Evolutionary conservation across 179 eudicot genomes (phyloP), one percentile per base, ranked within the genome.

Genomic region (Camellia oleifera): DNA sequence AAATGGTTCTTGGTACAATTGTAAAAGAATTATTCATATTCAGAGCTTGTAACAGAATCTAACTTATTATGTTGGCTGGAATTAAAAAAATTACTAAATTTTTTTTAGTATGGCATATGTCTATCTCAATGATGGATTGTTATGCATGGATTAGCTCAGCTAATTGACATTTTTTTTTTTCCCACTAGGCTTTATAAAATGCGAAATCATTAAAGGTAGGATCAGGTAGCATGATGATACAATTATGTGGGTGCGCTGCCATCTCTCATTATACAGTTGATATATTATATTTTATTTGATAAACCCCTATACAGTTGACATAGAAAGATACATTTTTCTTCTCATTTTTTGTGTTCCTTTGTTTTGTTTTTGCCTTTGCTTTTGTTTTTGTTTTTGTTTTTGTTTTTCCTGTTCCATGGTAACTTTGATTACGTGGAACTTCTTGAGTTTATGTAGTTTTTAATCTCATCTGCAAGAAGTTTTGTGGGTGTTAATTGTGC

Each of bases 1-100:
- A 56, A 74, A 56, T 54, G 56, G 77, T 32, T 74, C 64, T 56
- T 56, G 77, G 73, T 69, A 20, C 73, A 17, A 45, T 69, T 69
- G 54, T 45, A 52, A 52, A 7, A n/a, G 15, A 45, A 17, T 20
- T 45, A 45, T 46, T 9, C 26, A 45, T 17, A 46, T 45, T 69
- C 12, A 20, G 54, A 69, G 54, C 26, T 17, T 69, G 73, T n/a
- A 9, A 20, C 2, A 69, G 53, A 48, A 45, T 69, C 54, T 46
- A 69, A 26, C 6, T 18, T 20, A 52, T 52, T 52, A 72, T 32
- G 52, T 72, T 52, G 45, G 61, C 61, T 72, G 44, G 44, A 46
- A 15, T 12, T 48, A 17, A 50, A 52, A 1, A 50, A 20, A 32
- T 20, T 71, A 10, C 57, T 50, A 50, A 18, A 20, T 18, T 13